These are phyloP conservation scores for Carex myosuroides DNA, from an alignment of 176 grass and related monocot genomes.

Conservation along the genomic window DNA sequence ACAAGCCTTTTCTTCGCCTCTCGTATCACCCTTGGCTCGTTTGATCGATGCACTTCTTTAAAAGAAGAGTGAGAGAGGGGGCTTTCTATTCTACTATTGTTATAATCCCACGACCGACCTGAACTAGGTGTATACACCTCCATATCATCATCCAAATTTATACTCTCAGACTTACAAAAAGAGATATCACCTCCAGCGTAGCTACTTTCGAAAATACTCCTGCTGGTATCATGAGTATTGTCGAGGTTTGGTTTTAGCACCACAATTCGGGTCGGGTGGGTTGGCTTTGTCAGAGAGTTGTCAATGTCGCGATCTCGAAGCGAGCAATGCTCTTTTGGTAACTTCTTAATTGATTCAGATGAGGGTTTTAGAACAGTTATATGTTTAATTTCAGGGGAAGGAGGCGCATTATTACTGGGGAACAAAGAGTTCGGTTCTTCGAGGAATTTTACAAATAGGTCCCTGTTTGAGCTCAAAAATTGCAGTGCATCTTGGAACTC, in stretches of 20 bases:
- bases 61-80: constrained; percentile 64
- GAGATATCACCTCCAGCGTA: constrained; percentile 44
- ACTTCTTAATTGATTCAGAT: constrained; percentile 36
- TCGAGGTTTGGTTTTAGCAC: constrained; percentile 65
- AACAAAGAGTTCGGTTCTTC: constrained; percentile 66
- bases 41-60: constrained; percentile 37
- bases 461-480: constrained; percentile 90
- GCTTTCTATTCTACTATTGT: constrained; percentile 47
- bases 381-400: constrained; percentile 53
- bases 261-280: constrained; percentile 81
- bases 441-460: constrained; percentile 83
- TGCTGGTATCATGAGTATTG: constrained; percentile 32
- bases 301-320: constrained; percentile 35
- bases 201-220: constrained; percentile 15
- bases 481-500: constrained; percentile 90
- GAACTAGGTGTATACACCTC: constrained; percentile 68
- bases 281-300: constrained; percentile 32
- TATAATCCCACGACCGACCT: constrained; percentile 65
- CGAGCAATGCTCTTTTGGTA: constrained; percentile 40
- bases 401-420: constrained; percentile 36
- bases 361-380: constrained; percentile 91
- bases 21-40: constrained; percentile 55
- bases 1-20: constrained; percentile 82
- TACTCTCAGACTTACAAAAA: constrained; percentile 53
- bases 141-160: constrained; percentile 55